A percentile compares a stretch with the other conserved stretches of the same genome.
These are phyloP conservation scores for Ophiostoma sp. DNA, from an alignment of 2,329 filamentous ascomycete species.

Conservation along the genomic window DNA sequence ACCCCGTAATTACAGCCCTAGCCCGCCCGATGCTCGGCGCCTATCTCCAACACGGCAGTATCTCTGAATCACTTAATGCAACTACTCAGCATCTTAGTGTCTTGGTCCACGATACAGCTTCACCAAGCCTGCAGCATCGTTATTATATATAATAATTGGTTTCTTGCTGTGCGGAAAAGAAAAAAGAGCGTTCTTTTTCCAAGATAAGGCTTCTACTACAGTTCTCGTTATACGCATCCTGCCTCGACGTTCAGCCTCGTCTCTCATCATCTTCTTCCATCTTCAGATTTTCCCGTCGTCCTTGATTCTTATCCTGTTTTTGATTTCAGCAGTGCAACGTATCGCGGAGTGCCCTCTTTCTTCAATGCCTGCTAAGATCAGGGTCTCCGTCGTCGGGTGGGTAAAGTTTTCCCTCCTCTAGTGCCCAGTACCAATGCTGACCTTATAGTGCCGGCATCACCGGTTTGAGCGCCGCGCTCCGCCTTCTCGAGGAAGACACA, in stretches of 20 bases:
- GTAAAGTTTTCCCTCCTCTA: neutral
- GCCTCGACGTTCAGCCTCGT: neutral
- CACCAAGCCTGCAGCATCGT: neutral
- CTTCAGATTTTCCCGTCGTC: neutral
- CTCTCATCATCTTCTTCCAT: neutral
- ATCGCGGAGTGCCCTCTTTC: neutral
- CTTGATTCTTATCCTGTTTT: neutral
- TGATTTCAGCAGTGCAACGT: neutral
- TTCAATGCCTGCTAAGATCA: constrained; percentile 17
- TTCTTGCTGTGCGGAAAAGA: too few relatives aligned
- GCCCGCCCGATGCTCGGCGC: constrained; percentile 20
- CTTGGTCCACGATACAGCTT: neutral
- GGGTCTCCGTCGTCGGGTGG: constrained; percentile 23
- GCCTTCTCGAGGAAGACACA: constrained; percentile 35
- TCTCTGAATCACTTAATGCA: neutral
- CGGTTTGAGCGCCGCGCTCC: constrained; percentile 46
- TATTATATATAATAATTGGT: too few relatives aligned
- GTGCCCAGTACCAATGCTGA: neutral
- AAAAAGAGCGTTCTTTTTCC: too few relatives aligned
- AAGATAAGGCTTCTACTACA: neutral
- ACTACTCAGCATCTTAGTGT: neutral
- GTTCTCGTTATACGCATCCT: neutral
- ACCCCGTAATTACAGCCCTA: constrained; percentile 18
- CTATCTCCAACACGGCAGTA: constrained; percentile 11
- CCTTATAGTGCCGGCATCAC: constrained; percentile 46